These are phyloP conservation scores for Secale cereale DNA, from an alignment of 176 grass and related monocot species.

Conservation along the genomic window DNA sequence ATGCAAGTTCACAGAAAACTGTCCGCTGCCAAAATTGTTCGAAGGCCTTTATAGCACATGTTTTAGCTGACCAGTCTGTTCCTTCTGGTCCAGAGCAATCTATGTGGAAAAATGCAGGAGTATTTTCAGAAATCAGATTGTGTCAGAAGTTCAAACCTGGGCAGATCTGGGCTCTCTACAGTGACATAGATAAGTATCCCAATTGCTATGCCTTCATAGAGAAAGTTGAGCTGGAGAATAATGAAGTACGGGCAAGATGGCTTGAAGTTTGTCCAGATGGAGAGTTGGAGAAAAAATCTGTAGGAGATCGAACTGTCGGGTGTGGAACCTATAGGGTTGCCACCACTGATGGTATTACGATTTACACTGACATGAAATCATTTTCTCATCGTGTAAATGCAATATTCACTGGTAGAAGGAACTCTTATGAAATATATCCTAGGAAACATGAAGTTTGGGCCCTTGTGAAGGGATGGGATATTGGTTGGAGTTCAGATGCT, in stretches of 20 bases:
- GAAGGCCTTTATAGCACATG: conserved; percentile 68
- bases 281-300: conserved; percentile 47
- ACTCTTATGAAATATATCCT: conserved; percentile 35
- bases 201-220: conserved; percentile 67
- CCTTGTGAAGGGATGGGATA: background rate
- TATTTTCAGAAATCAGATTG: conserved; percentile 45
- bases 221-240: conserved; percentile 27
- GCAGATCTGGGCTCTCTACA: conserved; percentile 82
- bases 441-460: conserved; percentile 71
- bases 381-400: conserved; percentile 62
- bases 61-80: conserved; percentile 43
- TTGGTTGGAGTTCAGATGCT: too few relatives aligned
- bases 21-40: conserved; percentile 79
- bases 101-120: conserved; percentile 29
- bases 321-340: conserved; percentile 53
- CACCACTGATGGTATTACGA: background rate
- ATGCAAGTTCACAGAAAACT: conserved; percentile 52
- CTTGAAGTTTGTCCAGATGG: conserved; percentile 43
- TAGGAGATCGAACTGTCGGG: conserved; percentile 28
- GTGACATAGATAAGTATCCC: conserved; percentile 60
- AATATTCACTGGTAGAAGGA: conserved; percentile 31
- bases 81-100: conserved; percentile 23
- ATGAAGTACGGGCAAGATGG: conserved; percentile 50
- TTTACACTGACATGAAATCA: conserved; percentile 16
- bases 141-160: conserved; percentile 43